Percentiles rank a stretch among this genome's conserved stretches.
phyloP scores from a whole-genome alignment of 129 eudicot genomes.

The Sambucus nigra region DNA sequence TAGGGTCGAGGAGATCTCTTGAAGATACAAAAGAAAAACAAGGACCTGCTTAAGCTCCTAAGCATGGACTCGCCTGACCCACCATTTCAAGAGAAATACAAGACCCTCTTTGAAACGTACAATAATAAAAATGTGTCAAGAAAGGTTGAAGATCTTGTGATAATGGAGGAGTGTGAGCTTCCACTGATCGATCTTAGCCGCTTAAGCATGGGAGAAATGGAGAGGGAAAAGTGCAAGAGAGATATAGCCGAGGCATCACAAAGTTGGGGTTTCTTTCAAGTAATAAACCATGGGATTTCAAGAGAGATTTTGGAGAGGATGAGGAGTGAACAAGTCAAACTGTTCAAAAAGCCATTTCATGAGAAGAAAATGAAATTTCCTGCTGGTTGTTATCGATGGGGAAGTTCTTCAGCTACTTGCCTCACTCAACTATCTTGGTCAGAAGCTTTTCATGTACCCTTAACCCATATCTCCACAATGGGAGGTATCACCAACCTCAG shows the following conservation, averaged over 20 bases:
- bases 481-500: conserved; percentile 36
- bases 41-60: neutral
- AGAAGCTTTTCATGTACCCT: conserved; percentile 76
- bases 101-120: too few species aligned
- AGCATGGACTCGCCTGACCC: conserved; percentile 58
- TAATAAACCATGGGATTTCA: conserved; percentile 69
- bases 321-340: conserved; percentile 57
- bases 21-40: neutral
- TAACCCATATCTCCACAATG: conserved; percentile 33
- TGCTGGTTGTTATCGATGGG: conserved; percentile 69
- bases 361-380: conserved; percentile 40
- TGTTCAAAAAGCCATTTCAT: conserved; percentile 46
- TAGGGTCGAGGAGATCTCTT: neutral
- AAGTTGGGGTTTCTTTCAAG: conserved; percentile 93
- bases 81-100: conserved; percentile 48
- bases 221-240: conserved; percentile 35
- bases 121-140: neutral
- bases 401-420: conserved; percentile 54
- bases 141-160: too few species aligned
- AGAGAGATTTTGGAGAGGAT: conserved; percentile 40
- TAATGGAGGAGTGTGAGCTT: conserved; percentile 51
- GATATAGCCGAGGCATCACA: conserved; percentile 61
- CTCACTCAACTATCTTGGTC: conserved; percentile 71
- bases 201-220: conserved; percentile 26
- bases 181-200: conserved; percentile 62